Evolutionary conservation across 1,284 basidiomycete species (phyloP).

Genomic region (Malassezia furfur): DNA sequence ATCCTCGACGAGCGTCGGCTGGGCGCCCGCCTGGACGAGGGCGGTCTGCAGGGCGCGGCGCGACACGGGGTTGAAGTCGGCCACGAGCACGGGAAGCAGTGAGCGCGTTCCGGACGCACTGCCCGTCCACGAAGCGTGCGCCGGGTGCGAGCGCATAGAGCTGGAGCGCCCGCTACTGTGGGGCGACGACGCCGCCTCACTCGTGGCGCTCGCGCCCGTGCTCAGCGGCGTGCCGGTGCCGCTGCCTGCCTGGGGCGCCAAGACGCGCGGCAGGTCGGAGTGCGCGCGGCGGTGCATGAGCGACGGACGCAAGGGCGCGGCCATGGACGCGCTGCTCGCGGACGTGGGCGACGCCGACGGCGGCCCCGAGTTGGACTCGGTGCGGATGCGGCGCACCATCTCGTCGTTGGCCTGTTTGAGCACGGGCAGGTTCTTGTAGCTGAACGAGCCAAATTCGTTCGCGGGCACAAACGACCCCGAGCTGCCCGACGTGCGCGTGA

Average conservation of each 20-base stretch:
- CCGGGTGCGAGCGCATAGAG: not conserved
- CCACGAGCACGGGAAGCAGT: conserved; percentile 55
- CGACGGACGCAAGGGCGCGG: not conserved
- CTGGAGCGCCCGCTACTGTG: not conserved
- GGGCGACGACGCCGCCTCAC: not conserved
- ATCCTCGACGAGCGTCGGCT: conserved; percentile 84
- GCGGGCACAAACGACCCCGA: not conserved
- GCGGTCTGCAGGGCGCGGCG: conserved; percentile 67
- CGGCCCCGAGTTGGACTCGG: not conserved
- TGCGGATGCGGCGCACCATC: conserved; percentile 76
- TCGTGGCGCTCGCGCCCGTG: not conserved
- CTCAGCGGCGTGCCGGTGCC: not conserved
- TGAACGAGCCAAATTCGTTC: conserved; percentile 91
- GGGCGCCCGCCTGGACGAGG: conserved; percentile 79
- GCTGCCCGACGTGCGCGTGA: not conserved
- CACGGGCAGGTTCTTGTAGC: conserved; percentile 92
- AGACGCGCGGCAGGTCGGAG: not conserved
- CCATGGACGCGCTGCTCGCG: not conserved
- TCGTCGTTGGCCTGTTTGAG: conserved; percentile 98
- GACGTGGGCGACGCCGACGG: not conserved
- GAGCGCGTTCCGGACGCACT: too few relatives aligned
- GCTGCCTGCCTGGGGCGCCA: not conserved
- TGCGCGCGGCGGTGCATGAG: not conserved
- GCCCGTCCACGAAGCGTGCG: too few relatives aligned
- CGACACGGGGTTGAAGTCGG: conserved; percentile 82